Percentiles rank a stretch among this genome's conserved stretches.
Conservation (phyloP, 2,329 filamentous ascomycete species). For the Gnomoniopsis sp. region DNA sequence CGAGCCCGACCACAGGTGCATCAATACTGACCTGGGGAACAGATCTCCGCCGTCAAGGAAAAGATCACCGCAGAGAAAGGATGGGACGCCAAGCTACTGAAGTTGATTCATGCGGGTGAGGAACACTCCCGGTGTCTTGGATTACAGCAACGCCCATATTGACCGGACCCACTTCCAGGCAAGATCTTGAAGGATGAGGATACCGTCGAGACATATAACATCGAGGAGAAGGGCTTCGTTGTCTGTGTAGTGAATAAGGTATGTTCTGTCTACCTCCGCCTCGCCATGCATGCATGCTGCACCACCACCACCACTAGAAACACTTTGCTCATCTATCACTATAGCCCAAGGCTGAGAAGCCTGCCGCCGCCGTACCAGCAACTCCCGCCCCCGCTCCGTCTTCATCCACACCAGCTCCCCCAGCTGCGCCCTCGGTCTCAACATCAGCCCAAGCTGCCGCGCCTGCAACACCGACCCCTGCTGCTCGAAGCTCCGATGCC, state of each 20-base stretch:
- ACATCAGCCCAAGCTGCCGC: conserved; percentile 41
- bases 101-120: conserved; percentile 97
- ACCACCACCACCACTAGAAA: conserved; percentile 18
- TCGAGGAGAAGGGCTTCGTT: conserved; percentile 99
- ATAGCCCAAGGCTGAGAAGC: conserved; percentile 67
- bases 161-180: conserved; percentile 53
- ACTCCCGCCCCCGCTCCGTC: conserved; percentile 57
- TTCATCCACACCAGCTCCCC: conserved; percentile 45
- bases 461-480: conserved; percentile 53
- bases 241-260: conserved; percentile 99
- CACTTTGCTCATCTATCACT: not conserved
- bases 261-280: conserved; percentile 26
- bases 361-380: conserved; percentile 49
- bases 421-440: conserved; percentile 47
- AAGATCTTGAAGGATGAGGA: conserved; percentile 99
- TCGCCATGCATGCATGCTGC: conserved; percentile 6
- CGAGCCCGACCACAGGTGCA: not conserved
- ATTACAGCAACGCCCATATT: conserved; percentile 20
- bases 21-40: conserved; percentile 23
- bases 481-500: conserved; percentile 36
- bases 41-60: conserved; percentile 89
- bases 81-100: conserved; percentile 86
- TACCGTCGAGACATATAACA: conserved; percentile 94
- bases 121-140: conserved; percentile 13
- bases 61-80: conserved; percentile 91